A percentile compares a stretch with the other conserved stretches of the same genome.
phyloP scores from a whole-genome alignment of 768 basidiomycete species.

The Strobilomyces dryophilus region DNA sequence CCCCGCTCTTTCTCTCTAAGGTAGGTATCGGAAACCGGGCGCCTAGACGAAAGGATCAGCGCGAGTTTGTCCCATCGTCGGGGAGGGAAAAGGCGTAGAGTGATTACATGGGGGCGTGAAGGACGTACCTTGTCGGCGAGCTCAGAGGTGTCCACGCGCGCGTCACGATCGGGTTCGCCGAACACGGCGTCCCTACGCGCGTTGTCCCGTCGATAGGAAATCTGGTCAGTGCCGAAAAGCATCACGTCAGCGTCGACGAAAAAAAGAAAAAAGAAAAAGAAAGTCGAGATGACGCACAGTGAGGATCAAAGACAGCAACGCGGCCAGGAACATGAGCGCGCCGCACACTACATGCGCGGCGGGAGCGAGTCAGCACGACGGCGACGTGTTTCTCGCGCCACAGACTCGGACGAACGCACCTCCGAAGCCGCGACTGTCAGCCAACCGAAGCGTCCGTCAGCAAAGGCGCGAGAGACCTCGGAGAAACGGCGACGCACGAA shows the following conservation, averaged over 20 bases:
- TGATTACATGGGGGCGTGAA: neutral
- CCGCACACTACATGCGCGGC: slow-evolving; percentile 10
- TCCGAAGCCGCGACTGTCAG: too few relatives aligned
- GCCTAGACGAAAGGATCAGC: slow-evolving; percentile 36
- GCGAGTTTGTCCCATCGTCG: too few relatives aligned
- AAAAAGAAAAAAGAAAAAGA: neutral
- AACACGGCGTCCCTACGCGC: slow-evolving; percentile 47
- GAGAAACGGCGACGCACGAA: slow-evolving; percentile 19
- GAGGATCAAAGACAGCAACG: slow-evolving; percentile 15
- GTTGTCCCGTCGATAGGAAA: slow-evolving; percentile 64
- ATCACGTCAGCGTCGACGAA: too few relatives aligned
- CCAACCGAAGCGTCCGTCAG: too few relatives aligned
- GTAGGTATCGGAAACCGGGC: slow-evolving; percentile 56
- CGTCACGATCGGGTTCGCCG: slow-evolving; percentile 45
- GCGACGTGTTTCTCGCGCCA: neutral
- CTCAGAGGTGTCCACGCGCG: slow-evolving; percentile 56
- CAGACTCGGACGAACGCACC: neutral
- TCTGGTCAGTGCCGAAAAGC: slow-evolving; percentile 29
- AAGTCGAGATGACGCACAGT: slow-evolving; percentile 6
- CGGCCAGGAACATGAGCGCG: slow-evolving; percentile 23
- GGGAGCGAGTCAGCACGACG: too few relatives aligned
- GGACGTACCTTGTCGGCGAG: slow-evolving; percentile 49
- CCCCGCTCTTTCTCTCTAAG: slow-evolving; percentile 8
- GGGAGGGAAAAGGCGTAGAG: neutral
- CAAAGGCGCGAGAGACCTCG: too few relatives aligned